phyloP scores from a whole-genome alignment of 2,329 filamentous ascomycete genomes.

The Penicillium sp. region DNA sequence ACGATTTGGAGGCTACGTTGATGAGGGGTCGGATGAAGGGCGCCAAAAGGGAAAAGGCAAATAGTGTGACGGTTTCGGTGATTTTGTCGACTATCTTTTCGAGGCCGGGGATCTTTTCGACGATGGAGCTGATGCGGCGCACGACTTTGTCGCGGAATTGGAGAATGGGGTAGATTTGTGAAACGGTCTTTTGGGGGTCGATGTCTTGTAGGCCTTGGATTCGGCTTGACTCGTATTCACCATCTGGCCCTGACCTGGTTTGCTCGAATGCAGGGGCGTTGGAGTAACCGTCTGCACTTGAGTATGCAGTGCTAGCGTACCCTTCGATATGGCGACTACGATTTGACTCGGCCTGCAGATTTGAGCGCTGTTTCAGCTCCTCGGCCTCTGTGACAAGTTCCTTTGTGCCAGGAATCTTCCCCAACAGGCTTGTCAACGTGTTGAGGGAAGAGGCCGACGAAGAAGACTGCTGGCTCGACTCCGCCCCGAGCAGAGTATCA shows the following conservation, averaged over 20 bases:
- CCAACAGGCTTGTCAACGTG: constrained; percentile 69
- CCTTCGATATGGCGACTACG: constrained; percentile 31
- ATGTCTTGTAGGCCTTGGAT: constrained; percentile 75
- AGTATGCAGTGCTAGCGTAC: constrained; percentile 7
- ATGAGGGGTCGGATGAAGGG: constrained; percentile 93
- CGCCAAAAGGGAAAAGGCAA: constrained; percentile 83
- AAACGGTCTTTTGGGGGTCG: constrained; percentile 71
- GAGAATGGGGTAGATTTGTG: constrained; percentile 90
- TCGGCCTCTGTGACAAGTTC: constrained; percentile 65
- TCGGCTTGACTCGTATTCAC: constrained; percentile 31
- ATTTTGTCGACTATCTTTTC: constrained; percentile 90
- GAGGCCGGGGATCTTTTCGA: constrained; percentile 87
- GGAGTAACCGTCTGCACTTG: not conserved
- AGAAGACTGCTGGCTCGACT: constrained; percentile 45
- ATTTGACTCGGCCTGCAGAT: constrained; percentile 62
- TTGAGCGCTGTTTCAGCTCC: constrained; percentile 57
- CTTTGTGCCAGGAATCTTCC: constrained; percentile 69
- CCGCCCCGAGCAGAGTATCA: constrained; percentile 66
- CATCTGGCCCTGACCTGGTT: constrained; percentile 30
- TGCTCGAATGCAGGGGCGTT: constrained; percentile 2
- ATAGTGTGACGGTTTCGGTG: constrained; percentile 85
- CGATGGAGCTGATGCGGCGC: constrained; percentile 75
- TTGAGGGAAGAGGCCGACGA: constrained; percentile 44
- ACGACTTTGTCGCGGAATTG: constrained; percentile 93
- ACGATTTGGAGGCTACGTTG: constrained; percentile 72